phyloP scores from a whole-genome alignment of 2,329 filamentous ascomycete genomes.

The Cladophialophora bantiana region DNA sequence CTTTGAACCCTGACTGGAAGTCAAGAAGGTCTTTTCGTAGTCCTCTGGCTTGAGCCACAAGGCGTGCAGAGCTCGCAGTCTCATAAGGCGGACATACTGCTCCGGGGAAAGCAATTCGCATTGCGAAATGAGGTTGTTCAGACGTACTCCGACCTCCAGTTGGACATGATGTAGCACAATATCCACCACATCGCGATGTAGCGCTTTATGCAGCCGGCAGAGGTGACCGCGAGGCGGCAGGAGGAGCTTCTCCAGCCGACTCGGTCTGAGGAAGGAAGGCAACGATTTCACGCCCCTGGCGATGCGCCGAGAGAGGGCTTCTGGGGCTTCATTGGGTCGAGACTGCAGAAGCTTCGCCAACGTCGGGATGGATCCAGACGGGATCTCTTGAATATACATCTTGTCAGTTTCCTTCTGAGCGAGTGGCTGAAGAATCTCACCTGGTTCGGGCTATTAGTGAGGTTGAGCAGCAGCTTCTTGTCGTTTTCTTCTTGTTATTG shows the following conservation, averaged over 20 bases:
- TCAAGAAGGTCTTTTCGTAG: slow-evolving; percentile 26
- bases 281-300: slow-evolving; percentile 33
- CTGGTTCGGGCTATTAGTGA: background rate
- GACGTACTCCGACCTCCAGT: slow-evolving; percentile 38
- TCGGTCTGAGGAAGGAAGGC: slow-evolving; percentile 32
- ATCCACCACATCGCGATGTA: slow-evolving; percentile 35
- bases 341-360: slow-evolving; percentile 32
- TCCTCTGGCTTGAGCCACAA: slow-evolving; percentile 44
- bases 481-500: background rate
- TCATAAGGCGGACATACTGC: slow-evolving; percentile 37
- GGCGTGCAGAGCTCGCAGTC: slow-evolving; percentile 43
- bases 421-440: background rate
- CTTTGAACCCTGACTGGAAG: slow-evolving; percentile 24
- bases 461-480: background rate
- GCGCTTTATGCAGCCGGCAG: slow-evolving; percentile 36
- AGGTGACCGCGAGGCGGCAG: slow-evolving; percentile 27
- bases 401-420: slow-evolving; percentile 17
- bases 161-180: slow-evolving; percentile 34
- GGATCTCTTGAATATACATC: slow-evolving; percentile 36
- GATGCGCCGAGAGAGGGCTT: slow-evolving; percentile 22
- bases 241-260: slow-evolving; percentile 38
- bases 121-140: slow-evolving; percentile 33
- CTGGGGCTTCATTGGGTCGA: slow-evolving; percentile 25
- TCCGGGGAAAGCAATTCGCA: slow-evolving; percentile 30
- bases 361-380: slow-evolving; percentile 15